Evolutionary conservation across 2,329 filamentous ascomycete genomes (phyloP).

Genomic region (Endothia cerciana): DNA sequence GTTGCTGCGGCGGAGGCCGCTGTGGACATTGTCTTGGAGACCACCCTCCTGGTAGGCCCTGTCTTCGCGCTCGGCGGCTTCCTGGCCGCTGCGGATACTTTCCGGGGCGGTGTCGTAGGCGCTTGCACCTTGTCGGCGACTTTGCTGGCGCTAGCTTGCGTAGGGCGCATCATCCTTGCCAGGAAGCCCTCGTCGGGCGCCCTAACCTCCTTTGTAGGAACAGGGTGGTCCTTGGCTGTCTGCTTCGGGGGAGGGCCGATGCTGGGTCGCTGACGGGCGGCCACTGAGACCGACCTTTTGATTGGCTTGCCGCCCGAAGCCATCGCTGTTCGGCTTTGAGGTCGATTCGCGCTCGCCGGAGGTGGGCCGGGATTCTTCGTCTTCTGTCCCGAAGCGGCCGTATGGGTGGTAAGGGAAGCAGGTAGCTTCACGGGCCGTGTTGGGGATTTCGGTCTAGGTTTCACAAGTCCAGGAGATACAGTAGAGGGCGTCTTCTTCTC

Average conservation of each 20-base stretch:
- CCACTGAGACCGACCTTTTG: slow-evolving; percentile 51
- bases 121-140: slow-evolving; percentile 62
- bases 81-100: slow-evolving; percentile 33
- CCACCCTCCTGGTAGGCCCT: slow-evolving; percentile 28
- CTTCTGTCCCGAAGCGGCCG: slow-evolving; percentile 70
- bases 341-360: slow-evolving; percentile 41
- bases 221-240: slow-evolving; percentile 50
- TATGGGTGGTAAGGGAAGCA: slow-evolving; percentile 69
- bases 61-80: slow-evolving; percentile 33
- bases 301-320: slow-evolving; percentile 39
- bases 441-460: slow-evolving; percentile 68
- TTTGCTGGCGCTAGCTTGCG: slow-evolving; percentile 59
- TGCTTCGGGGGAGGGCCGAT: slow-evolving; percentile 64
- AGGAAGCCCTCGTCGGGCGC: slow-evolving; percentile 70
- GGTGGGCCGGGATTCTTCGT: slow-evolving; percentile 37
- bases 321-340: slow-evolving; percentile 46
- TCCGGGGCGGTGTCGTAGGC: slow-evolving; percentile 51
- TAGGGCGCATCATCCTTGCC: slow-evolving; percentile 82
- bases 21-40: slow-evolving; percentile 31
- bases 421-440: slow-evolving; percentile 71
- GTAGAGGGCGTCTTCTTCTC: slow-evolving; percentile 50
- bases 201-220: slow-evolving; percentile 55
- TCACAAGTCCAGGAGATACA: slow-evolving; percentile 50
- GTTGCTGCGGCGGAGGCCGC: slow-evolving; percentile 20
- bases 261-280: slow-evolving; percentile 52